Conservation (phyloP, 495 filamentous ascomycete species). For the Aspergillus sparsus region DNA sequence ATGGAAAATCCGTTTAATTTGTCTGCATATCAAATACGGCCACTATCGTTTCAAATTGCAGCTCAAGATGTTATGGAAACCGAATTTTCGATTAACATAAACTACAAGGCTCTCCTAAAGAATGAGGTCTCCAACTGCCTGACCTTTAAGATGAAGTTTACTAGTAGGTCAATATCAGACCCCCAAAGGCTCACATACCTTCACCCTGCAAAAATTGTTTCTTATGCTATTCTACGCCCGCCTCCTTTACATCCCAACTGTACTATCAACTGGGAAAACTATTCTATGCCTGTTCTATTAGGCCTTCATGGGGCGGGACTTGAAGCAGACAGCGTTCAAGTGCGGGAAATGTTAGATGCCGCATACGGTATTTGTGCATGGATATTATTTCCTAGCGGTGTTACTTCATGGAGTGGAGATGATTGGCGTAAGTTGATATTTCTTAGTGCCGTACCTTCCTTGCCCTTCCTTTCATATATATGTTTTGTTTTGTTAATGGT, state of each 20-base stretch:
- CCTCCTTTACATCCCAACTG: constrained; percentile 36
- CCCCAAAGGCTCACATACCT: constrained; percentile 59
- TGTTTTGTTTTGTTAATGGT: constrained; percentile 1
- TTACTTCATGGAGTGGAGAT: constrained; percentile 62
- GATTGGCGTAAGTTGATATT: constrained; percentile 56
- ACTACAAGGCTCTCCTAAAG: constrained; percentile 3
- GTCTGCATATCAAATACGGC: constrained; percentile 20
- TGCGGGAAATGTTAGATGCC: constrained; percentile 49
- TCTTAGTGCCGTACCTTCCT: not conserved
- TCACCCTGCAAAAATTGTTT: constrained; percentile 58
- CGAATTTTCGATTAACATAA: constrained; percentile 17
- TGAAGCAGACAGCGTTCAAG: constrained; percentile 50
- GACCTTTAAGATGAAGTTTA: constrained; percentile 18
- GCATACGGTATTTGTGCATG: constrained; percentile 56
- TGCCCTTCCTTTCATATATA: not conserved
- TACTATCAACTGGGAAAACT: not conserved
- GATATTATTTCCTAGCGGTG: constrained; percentile 59
- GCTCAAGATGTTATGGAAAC: not conserved
- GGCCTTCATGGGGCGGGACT: constrained; percentile 59
- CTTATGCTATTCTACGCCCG: constrained; percentile 60
- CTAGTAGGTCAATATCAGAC: constrained; percentile 33
- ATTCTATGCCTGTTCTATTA: constrained; percentile 17
- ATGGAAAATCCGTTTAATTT: constrained; percentile 17
- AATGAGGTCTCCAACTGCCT: constrained; percentile 6
- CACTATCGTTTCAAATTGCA: constrained; percentile 19